These are phyloP conservation scores for Verticillium albo-atrum DNA, from an alignment of 2,329 filamentous ascomycete species.

Conservation along the genomic window DNA sequence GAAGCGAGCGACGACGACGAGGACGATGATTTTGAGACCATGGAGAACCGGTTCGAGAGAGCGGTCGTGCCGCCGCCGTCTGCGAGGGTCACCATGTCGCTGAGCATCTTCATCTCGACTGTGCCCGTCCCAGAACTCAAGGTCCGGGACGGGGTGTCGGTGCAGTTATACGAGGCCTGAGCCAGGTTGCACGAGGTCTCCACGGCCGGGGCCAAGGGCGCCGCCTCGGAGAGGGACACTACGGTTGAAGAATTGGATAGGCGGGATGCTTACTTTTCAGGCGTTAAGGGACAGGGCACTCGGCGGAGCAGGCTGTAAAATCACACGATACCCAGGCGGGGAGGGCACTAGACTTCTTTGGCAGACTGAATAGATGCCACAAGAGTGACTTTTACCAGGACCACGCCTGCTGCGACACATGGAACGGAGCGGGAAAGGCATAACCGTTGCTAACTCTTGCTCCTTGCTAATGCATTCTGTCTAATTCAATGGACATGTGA, in stretches of 20 bases:
- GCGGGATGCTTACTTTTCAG: neutral
- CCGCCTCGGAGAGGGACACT: neutral
- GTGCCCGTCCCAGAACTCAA: conserved; percentile 51
- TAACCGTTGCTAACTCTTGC: neutral
- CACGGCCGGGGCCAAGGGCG: no score
- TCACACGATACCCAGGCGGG: neutral
- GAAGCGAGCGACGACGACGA: conserved; percentile 23
- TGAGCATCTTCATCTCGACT: conserved; percentile 58
- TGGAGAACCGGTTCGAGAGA: conserved; percentile 52
- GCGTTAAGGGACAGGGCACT: neutral
- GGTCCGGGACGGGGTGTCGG: conserved; percentile 37
- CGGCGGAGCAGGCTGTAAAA: neutral
- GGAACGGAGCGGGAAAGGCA: neutral
- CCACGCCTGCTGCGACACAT: neutral
- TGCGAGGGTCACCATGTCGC: conserved; percentile 42
- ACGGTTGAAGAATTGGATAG: neutral
- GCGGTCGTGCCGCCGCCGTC: conserved; percentile 43
- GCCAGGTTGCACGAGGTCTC: neutral
- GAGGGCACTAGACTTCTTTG: neutral
- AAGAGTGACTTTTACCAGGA: no score
- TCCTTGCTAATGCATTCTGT: neutral
- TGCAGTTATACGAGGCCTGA: conserved; percentile 37
- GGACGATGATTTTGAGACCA: conserved; percentile 51
- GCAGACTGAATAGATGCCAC: no score
- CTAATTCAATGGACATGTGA: neutral